phyloP scores from a whole-genome alignment of 164 flowering plant genomes.

The Aristolochia fimbriata region DNA sequence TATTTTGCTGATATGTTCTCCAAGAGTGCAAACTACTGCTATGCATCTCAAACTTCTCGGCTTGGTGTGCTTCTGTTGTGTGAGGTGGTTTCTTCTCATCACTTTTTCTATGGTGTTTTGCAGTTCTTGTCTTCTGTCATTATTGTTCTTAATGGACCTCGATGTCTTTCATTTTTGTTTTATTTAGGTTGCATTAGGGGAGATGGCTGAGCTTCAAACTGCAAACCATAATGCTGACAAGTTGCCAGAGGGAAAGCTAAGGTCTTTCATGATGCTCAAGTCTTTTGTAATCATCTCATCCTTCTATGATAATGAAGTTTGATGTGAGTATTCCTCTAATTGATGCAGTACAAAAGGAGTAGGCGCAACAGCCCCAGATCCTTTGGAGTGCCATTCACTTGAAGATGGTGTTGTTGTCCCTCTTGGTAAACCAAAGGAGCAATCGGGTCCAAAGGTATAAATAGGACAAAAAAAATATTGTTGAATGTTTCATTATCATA shows the following conservation, averaged over 20 bases:
- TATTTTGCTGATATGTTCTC: constrained; percentile 99
- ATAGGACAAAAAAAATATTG: not conserved
- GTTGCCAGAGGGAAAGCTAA: constrained; percentile 75
- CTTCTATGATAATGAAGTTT: not conserved
- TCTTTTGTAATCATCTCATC: not conserved
- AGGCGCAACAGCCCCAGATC: constrained; percentile 69
- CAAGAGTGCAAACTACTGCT: constrained; percentile 93
- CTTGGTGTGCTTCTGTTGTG: constrained; percentile 85
- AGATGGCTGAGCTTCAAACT: constrained; percentile 58
- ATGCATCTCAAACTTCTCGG: constrained; percentile 29
- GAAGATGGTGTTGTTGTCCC: constrained; percentile 79
- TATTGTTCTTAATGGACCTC: not conserved
- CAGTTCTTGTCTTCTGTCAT: not conserved
- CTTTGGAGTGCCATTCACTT: constrained; percentile 36
- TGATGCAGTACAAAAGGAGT: constrained; percentile 88
- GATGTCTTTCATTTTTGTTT: not conserved
- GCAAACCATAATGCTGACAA: constrained; percentile 67
- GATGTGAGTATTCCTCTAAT: not conserved
- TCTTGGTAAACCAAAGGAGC: constrained; percentile 59
- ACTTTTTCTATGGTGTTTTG: too few species aligned
- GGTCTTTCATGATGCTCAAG: constrained; percentile 28
- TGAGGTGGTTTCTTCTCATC: constrained; percentile 42
- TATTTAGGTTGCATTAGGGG: constrained; percentile 86
- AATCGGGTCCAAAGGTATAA: constrained; percentile 32
- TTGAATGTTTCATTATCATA: not conserved